Evolutionary conservation across 768 basidiomycete genomes (phyloP), one percentile per base, ranked within the genome.

Genomic region (Tulasnella calospora): DNA sequence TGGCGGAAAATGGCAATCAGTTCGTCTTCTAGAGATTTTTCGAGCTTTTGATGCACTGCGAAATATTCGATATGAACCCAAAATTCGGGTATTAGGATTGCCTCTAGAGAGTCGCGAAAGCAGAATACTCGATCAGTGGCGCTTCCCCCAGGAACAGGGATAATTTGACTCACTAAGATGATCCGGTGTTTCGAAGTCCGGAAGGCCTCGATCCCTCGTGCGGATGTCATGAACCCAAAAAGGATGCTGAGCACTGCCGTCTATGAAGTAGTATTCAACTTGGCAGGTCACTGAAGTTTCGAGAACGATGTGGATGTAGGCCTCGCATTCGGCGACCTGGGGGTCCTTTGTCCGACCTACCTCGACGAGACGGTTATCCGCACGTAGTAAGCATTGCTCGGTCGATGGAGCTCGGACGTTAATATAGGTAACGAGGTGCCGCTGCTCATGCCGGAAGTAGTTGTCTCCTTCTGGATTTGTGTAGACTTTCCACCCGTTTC

Each of bases 11-110:
- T 75, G 44, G 41, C 40, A 33, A 75, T 13, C 12, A 75, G 21
- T 17, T 75, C 74, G 9, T 75, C 10, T 75, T 75, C 74, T 12
- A 15, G 8, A 9, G 44, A 10, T 21, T 40, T 12, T 4, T 75
- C 36, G 46, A 51, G 38, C 12, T 10, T 0, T 33, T 75, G 44
- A 35, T 73, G 74, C n/a, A 21, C 44, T 44, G 41, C 41, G 23
- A 46, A 75, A 36, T 75, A 57, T 27, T 75, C 74, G 2, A 51
- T 27, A 75, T 75, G 74, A 36, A 17, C n/a, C 74, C 74, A 75
- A 23, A 40, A 75, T 19, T 75, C 74, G 5, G 74, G 41, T 17
- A 19, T 47, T 2, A 75, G 36, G 15, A 23, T 36, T 23, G 38
- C 23, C 44, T 21, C 74, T 51, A 21, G 27, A 47, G 3, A 67